Percentiles rank a stretch among this genome's conserved stretches.
Conservation (phyloP, 176 grass and related monocot genomes). For the Musa troglodytarum region DNA sequence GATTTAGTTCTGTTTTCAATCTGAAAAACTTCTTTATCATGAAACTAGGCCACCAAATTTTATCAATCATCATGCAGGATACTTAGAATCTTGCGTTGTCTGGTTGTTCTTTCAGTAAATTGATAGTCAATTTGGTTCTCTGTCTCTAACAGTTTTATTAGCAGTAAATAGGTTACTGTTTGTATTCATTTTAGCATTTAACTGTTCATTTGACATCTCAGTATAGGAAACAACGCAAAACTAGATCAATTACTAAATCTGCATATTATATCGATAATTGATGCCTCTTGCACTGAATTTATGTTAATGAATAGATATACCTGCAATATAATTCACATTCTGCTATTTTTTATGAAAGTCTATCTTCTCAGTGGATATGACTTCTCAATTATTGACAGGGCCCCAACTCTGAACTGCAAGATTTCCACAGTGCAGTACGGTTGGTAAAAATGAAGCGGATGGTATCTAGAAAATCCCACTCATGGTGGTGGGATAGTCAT, state of each 20-base stretch:
- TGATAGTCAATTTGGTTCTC: not conserved
- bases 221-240: not conserved
- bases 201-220: too few relatives aligned
- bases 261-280: not conserved
- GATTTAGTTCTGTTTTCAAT: too few relatives aligned
- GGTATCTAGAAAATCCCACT: constrained; percentile 75
- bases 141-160: not conserved
- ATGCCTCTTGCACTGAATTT: not conserved
- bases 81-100: too few relatives aligned
- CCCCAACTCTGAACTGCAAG: not conserved
- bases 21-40: too few relatives aligned
- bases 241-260: not conserved
- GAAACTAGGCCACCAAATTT: too few relatives aligned
- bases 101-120: not conserved
- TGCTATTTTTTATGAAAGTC: not conserved
- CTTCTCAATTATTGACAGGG: not conserved
- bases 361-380: not conserved
- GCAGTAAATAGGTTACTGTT: not conserved
- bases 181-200: not conserved
- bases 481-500: constrained; percentile 99
- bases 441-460: constrained; percentile 48
- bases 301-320: not conserved
- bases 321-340: too few relatives aligned
- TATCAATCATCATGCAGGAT: too few relatives aligned
- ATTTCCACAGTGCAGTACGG: not conserved